Conservation (phyloP, 805 yeast species). For the Metschnikowia noctiluminum region DNA sequence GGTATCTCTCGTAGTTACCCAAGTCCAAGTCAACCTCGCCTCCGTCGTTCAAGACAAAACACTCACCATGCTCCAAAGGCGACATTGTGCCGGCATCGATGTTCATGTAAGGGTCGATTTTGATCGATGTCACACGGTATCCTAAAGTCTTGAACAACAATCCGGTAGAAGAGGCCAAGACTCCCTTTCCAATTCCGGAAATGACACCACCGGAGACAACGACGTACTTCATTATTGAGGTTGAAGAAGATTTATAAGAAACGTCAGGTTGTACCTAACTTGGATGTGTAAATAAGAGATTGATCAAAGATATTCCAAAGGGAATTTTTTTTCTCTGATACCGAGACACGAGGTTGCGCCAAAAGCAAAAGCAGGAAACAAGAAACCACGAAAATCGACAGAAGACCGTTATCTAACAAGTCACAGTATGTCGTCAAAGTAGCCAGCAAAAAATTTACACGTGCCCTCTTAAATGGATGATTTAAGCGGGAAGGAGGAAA, state of each 20-base stretch:
- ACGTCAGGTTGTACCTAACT: neutral
- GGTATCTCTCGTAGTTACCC: conserved; percentile 96
- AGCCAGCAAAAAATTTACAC: conserved; percentile 13
- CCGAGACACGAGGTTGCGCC: neutral
- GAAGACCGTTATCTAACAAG: neutral
- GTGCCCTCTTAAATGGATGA: conserved; percentile 41
- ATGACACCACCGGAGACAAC: conserved; percentile 99
- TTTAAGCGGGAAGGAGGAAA: conserved; percentile 46
- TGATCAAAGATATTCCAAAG: no score
- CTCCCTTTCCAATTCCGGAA: conserved; percentile 99
- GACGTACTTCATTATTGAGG: conserved; percentile 82
- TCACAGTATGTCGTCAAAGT: neutral
- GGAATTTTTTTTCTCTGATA: no score
- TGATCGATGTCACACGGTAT: conserved; percentile 91
- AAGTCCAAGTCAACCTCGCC: conserved; percentile 98
- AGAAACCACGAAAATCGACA: neutral
- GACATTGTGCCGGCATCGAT: conserved; percentile 99
- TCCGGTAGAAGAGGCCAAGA: conserved; percentile 95
- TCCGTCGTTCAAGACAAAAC: conserved; percentile 96
- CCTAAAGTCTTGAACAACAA: conserved; percentile 91
- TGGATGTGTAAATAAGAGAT: no score
- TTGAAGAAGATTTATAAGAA: neutral
- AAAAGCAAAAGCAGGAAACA: neutral
- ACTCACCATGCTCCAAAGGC: conserved; percentile 98
- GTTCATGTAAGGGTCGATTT: conserved; percentile 98